Base-by-base conservation (phyloP, 148 eudicot species). In the Salicornia ramosissima region DNA sequence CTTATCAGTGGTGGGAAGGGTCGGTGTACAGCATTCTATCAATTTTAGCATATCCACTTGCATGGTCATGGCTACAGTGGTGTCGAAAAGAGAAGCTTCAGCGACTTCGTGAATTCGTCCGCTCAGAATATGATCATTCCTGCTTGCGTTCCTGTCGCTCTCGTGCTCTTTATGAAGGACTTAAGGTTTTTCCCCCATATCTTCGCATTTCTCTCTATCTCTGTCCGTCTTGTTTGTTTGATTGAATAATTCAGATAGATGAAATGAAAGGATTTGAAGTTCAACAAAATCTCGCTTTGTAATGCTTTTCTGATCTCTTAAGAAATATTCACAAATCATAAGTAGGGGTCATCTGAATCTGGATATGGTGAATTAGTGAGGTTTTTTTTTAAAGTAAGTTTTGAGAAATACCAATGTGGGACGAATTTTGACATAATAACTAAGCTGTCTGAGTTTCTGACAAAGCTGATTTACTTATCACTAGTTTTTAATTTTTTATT, bases 1-100 rank as follows among this genome's bases (percentile, higher is more conserved):
- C 91, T 73, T 94, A 88, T 80, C 91, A 94, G 74, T 90, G 97
- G 99, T 94, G 99, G 99, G 99, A 94, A 88, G 99, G 99, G 75
- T 94, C 99, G 22, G 75, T 90, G 19, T 83, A 90, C 66, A 76
- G 86, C 76, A 87, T 94, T 68, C 83, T 94, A 25, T 87, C 83
- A 69, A 64, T 85, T 64, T 56, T 90, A 71, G 88, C 85, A 46
- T 94, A 87, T 83, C 99, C 99, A 58, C 85, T 94, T 64, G 92
- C 97, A 67, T 88, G 97, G 96, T 86, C 99, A 71, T 94, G 99
- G 99, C 71, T 88, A 84, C 99, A 94, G 75, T 90, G 91, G 96
- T 80, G 99, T 43, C 83, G 89, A 64, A 88, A 86, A 83, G 83
- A 72, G 74, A 94, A 90, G 79, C 79, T 94, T 59, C 97, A 94